These are phyloP conservation scores for Alnus glutinosa DNA, from an alignment of 306 rosid genomes.

Conservation along the genomic window DNA sequence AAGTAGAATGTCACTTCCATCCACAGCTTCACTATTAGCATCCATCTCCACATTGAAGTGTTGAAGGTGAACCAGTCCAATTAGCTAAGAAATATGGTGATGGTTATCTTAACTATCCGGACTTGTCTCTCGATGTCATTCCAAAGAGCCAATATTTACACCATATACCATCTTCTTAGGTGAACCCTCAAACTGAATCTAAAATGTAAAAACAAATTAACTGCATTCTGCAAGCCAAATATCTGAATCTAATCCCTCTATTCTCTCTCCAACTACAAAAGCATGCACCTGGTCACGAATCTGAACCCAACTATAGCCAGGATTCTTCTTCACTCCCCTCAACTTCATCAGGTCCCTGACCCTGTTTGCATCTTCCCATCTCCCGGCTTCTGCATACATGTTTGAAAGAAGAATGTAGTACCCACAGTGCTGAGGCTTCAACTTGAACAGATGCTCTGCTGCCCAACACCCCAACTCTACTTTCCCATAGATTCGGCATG, in stretches of 20 bases:
- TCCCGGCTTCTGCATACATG: slow-evolving; percentile 86
- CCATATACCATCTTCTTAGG: neutral
- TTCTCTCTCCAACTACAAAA: slow-evolving; percentile 65
- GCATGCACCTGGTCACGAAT: slow-evolving; percentile 55
- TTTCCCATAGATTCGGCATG: slow-evolving; percentile 76
- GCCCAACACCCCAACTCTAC: slow-evolving; percentile 73
- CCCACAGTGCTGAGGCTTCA: slow-evolving; percentile 77
- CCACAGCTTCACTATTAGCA: neutral
- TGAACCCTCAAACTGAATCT: neutral
- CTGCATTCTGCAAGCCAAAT: slow-evolving; percentile 38
- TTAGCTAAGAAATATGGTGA: neutral
- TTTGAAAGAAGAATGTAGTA: slow-evolving; percentile 86
- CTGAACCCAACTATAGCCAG: slow-evolving; percentile 86
- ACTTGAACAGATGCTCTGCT: slow-evolving; percentile 68
- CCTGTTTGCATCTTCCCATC: slow-evolving; percentile 82
- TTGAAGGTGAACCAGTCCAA: neutral
- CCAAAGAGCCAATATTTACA: neutral
- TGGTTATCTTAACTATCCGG: neutral
- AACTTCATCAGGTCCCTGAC: slow-evolving; percentile 82
- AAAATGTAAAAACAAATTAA: slow-evolving; percentile 18
- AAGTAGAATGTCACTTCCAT: neutral
- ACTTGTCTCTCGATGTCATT: neutral
- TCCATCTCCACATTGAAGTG: neutral
- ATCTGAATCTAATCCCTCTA: slow-evolving; percentile 44
- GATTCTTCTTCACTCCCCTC: slow-evolving; percentile 71